Conservation (phyloP, 352 stramenopile species). For the Phytophthora aleatoria region DNA sequence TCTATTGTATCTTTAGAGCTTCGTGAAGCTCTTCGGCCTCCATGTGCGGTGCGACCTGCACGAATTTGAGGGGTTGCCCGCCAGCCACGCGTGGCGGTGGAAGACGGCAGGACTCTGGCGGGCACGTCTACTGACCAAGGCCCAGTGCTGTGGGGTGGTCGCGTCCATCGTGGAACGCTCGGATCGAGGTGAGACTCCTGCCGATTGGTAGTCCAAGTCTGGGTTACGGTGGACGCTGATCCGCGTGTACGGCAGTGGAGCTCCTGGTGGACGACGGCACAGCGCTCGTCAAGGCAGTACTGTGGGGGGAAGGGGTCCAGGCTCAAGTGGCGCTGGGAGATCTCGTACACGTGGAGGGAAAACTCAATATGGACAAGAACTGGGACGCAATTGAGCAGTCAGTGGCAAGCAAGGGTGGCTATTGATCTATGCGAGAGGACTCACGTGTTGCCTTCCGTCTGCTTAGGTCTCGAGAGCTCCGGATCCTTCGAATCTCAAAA, state of each 20-base stretch:
- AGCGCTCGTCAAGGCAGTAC: slow-evolving; percentile 58
- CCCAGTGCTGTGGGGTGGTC: slow-evolving; percentile 64
- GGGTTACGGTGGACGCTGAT: not conserved
- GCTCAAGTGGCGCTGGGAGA: slow-evolving; percentile 51
- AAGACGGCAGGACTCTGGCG: slow-evolving; percentile 21
- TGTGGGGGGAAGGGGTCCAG: slow-evolving; percentile 36
- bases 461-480: slow-evolving; percentile 55
- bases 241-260: slow-evolving; percentile 52
- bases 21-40: slow-evolving; percentile 61
- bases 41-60: slow-evolving; percentile 49
- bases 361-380: slow-evolving; percentile 68
- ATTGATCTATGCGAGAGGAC: not conserved
- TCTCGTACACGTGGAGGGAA: slow-evolving; percentile 74
- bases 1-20: slow-evolving; percentile 43
- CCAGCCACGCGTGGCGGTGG: slow-evolving; percentile 63
- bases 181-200: slow-evolving; percentile 51
- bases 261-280: slow-evolving; percentile 78
- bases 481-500: slow-evolving; percentile 51
- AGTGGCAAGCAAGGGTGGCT: slow-evolving; percentile 4
- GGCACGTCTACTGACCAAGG: slow-evolving; percentile 64
- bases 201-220: not conserved
- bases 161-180: slow-evolving; percentile 58
- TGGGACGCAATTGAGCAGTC: slow-evolving; percentile 35
- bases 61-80: slow-evolving; percentile 54
- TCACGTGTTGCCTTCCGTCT: not conserved